Percentiles rank a stretch among this genome's conserved stretches.
phyloP scores from a whole-genome alignment of 2,329 filamentous ascomycete species.

The Fusarium annulatum region DNA sequence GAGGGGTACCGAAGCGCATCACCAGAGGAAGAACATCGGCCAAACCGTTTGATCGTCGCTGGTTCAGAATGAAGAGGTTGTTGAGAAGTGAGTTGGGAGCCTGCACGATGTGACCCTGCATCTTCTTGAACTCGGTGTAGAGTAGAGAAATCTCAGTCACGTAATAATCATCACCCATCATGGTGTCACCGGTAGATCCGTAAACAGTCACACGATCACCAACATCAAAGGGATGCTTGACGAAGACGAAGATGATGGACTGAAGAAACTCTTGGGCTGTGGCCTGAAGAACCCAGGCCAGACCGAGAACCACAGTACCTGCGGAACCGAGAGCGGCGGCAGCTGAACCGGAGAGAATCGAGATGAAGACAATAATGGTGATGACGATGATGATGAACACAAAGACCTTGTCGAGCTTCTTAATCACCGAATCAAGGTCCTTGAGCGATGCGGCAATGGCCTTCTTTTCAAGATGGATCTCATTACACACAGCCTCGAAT shows the following conservation, averaged over 20 bases:
- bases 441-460: conserved; percentile 95
- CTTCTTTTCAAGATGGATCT: conserved; percentile 94
- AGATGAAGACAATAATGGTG: conserved; percentile 86
- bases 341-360: conserved; percentile 89
- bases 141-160: conserved; percentile 93
- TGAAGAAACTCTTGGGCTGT: conserved; percentile 96
- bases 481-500: conserved; percentile 90
- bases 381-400: conserved; percentile 87
- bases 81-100: conserved; percentile 95
- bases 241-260: conserved; percentile 93
- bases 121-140: conserved; percentile 98
- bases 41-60: conserved; percentile 87
- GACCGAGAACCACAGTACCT: conserved; percentile 85
- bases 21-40: conserved; percentile 87
- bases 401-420: conserved; percentile 89
- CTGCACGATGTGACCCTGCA: conserved; percentile 96
- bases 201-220: conserved; percentile 94
- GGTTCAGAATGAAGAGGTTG: conserved; percentile 93
- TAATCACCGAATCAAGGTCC: conserved; percentile 92
- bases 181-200: conserved; percentile 82
- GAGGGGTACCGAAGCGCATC: conserved; percentile 88
- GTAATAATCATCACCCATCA: conserved; percentile 92
- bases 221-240: conserved; percentile 97
- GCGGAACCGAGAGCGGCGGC: conserved; percentile 90
- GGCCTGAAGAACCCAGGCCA: conserved; percentile 92